Conservation (phyloP, 202 grass and related monocot genomes). For the Cymbopogon flexuosus region DNA sequence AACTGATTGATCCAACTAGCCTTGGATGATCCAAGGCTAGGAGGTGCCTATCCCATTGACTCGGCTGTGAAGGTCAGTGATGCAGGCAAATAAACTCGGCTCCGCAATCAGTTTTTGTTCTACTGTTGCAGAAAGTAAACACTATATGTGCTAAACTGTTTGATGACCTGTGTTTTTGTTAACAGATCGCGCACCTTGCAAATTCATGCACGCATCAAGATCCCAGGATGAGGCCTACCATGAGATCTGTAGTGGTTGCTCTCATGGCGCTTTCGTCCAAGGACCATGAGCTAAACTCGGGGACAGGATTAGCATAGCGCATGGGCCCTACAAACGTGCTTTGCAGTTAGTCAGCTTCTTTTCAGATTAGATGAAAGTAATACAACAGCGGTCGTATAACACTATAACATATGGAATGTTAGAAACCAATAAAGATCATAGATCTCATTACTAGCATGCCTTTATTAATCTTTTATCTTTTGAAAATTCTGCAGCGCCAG, state of each 20-base stretch:
- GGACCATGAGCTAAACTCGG: neutral
- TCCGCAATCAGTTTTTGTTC: neutral
- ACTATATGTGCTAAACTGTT: too few relatives aligned
- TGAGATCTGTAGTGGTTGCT: slow-evolving; percentile 43
- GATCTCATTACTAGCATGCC: too few relatives aligned
- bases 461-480: too few relatives aligned
- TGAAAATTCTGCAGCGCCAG: too few relatives aligned
- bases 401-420: neutral
- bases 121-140: too few relatives aligned
- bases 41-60: slow-evolving; percentile 30
- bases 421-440: too few relatives aligned
- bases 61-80: slow-evolving; percentile 37
- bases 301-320: neutral
- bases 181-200: slow-evolving; percentile 40
- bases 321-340: too few relatives aligned
- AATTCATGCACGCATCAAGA: slow-evolving; percentile 35
- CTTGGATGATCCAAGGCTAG: slow-evolving; percentile 36
- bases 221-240: slow-evolving; percentile 44
- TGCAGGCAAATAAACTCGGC: neutral
- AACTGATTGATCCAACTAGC: slow-evolving; percentile 39
- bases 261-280: slow-evolving; percentile 27
- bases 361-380: neutral
- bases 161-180: neutral
- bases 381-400: neutral
- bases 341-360: neutral